phyloP scores from a whole-genome alignment of 768 basidiomycete genomes.

The Mycena vitilis region DNA sequence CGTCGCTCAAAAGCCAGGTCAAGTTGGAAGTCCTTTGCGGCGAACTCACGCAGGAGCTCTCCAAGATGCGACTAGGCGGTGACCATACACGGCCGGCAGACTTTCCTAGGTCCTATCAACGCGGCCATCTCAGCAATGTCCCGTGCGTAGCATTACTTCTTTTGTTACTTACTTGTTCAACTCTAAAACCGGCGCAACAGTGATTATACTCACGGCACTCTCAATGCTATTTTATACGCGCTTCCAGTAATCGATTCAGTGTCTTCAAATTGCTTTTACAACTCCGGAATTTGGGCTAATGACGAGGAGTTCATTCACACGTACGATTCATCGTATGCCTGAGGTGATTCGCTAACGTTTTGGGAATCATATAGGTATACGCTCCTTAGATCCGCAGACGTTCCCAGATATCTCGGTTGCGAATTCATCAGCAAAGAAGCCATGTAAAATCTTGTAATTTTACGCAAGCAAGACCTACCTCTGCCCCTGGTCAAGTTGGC shows the following conservation, averaged over 20 bases:
- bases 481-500: slow-evolving; percentile 7
- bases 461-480: slow-evolving; percentile 10
- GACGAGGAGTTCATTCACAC: slow-evolving; percentile 27
- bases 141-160: slow-evolving; percentile 5
- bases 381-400: slow-evolving; percentile 16
- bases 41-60: slow-evolving; percentile 18
- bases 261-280: slow-evolving; percentile 19
- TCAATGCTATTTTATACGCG: slow-evolving; percentile 16
- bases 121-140: slow-evolving; percentile 21
- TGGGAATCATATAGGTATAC: slow-evolving; percentile 8
- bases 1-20: slow-evolving; percentile 18
- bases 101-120: slow-evolving; percentile 10
- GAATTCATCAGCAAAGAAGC: slow-evolving; percentile 13
- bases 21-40: slow-evolving; percentile 26
- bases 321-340: background rate
- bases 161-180: background rate
- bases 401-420: slow-evolving; percentile 24
- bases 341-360: background rate
- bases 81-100: slow-evolving; percentile 16
- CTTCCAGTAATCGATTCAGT: slow-evolving; percentile 17
- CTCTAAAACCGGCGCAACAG: background rate
- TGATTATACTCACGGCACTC: slow-evolving; percentile 25
- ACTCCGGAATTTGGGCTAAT: slow-evolving; percentile 15
- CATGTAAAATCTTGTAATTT: slow-evolving; percentile 13
- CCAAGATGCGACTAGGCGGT: slow-evolving; percentile 16